phyloP scores from a whole-genome alignment of 805 yeast genomes.

The Candida morakotiae region DNA sequence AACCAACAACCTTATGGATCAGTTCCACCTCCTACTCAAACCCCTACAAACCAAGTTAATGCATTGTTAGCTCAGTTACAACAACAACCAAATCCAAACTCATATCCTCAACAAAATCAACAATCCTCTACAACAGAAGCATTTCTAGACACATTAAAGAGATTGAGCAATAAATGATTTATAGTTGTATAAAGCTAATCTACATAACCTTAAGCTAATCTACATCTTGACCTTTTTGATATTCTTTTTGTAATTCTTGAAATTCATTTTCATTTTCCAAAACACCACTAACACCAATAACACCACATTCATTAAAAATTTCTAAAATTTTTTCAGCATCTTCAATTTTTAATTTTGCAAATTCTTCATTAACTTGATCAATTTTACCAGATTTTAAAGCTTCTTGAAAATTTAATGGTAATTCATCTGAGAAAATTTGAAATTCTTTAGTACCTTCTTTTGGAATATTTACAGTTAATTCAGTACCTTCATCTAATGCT shows the following conservation, averaged over 20 bases:
- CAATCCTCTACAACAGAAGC: conserved; percentile 19
- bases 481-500: conserved; percentile 79
- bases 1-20: conserved; percentile 11
- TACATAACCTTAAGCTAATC: conserved; percentile 16
- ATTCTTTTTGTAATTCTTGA: conserved; percentile 45
- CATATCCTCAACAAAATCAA: conserved; percentile 9
- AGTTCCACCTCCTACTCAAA: conserved; percentile 10
- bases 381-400: conserved; percentile 72
- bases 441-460: conserved; percentile 50
- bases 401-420: conserved; percentile 60
- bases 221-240: conserved; percentile 9
- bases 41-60: conserved; percentile 23
- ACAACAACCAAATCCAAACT: conserved; percentile 9
- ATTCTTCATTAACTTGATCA: conserved; percentile 79
- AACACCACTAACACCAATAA: conserved; percentile 75
- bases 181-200: conserved; percentile 12
- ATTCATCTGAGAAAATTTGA: conserved; percentile 48
- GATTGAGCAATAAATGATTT: conserved; percentile 25
- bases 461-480: conserved; percentile 70
- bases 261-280: conserved; percentile 73
- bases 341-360: conserved; percentile 64
- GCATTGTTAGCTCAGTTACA: conserved; percentile 25
- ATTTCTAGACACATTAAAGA: conserved; percentile 35
- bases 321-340: conserved; percentile 80
- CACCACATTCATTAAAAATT: conserved; percentile 72